These are phyloP conservation scores for Fusarium vanettenii DNA, from an alignment of 2,329 filamentous ascomycete genomes.

Conservation along the genomic window DNA sequence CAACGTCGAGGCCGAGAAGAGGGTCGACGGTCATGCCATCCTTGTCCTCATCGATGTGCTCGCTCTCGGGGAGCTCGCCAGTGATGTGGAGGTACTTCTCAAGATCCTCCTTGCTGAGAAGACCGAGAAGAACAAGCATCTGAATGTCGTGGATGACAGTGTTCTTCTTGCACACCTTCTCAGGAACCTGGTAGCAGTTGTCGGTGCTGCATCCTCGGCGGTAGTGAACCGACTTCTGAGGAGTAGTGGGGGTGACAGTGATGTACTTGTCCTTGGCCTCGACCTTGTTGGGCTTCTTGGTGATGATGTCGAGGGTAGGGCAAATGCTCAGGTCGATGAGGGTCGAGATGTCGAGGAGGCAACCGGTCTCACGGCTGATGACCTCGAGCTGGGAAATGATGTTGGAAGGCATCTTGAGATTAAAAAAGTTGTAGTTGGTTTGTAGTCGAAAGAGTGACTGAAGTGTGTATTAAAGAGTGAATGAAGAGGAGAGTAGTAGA, in stretches of 20 bases:
- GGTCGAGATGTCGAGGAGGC: conserved; percentile 36
- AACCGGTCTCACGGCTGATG: conserved; percentile 33
- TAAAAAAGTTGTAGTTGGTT: background rate
- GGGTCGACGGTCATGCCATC: conserved; percentile 12
- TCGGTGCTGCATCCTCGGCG: conserved; percentile 3
- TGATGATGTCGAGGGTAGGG: conserved; percentile 36
- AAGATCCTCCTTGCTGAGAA: conserved; percentile 36
- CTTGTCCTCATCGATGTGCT: background rate
- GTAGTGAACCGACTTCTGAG: conserved; percentile 3
- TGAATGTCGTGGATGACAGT: conserved; percentile 35
- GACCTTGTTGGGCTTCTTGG: conserved; percentile 26
- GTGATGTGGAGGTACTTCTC: conserved; percentile 35
- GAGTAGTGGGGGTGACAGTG: conserved; percentile 32
- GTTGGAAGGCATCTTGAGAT: conserved; percentile 31
- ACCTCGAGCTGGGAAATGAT: conserved; percentile 36
- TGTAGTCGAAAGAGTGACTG: conserved; percentile 14
- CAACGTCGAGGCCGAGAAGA: conserved; percentile 11
- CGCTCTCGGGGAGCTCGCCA: conserved; percentile 10
- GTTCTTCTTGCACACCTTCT: conserved; percentile 37
- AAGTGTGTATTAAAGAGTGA: conserved; percentile 14
- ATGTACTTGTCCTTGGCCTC: conserved; percentile 35
- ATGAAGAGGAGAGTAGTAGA: conserved; percentile 2
- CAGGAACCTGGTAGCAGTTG: conserved; percentile 27
- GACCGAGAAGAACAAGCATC: conserved; percentile 33
- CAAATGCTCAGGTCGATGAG: conserved; percentile 35